phyloP scores from a whole-genome alignment of 306 rosid species.

The Cicer cuneatum region DNA sequence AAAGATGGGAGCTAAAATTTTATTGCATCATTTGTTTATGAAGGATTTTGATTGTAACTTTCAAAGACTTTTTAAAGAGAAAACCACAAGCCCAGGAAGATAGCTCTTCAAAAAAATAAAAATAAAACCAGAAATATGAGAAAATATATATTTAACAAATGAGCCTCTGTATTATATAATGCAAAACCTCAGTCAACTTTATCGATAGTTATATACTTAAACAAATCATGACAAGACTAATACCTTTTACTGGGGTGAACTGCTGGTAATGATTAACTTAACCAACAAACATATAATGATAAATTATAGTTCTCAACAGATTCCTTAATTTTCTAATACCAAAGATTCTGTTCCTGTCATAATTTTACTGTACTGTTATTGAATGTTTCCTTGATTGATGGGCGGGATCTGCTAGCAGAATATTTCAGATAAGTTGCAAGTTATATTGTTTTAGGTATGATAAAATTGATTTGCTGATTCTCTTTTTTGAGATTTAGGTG shows the following conservation, averaged over 20 bases:
- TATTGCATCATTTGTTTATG: background rate
- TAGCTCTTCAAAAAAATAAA: no score
- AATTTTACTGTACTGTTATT: slow-evolving; percentile 20
- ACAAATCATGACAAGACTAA: background rate
- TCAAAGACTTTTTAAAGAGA: slow-evolving; percentile 11
- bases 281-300: slow-evolving; percentile 12
- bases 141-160: background rate
- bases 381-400: slow-evolving; percentile 26
- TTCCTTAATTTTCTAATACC: slow-evolving; percentile 36
- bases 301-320: background rate
- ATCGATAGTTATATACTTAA: slow-evolving; percentile 9
- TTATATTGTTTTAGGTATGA: slow-evolving; percentile 27
- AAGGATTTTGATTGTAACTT: background rate
- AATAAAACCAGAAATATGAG: background rate
- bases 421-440: slow-evolving; percentile 12
- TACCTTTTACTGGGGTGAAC: slow-evolving; percentile 4
- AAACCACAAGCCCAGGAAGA: background rate
- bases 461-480: slow-evolving; percentile 25
- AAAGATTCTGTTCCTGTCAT: slow-evolving; percentile 12
- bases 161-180: slow-evolving; percentile 7
- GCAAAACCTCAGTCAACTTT: background rate
- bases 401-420: slow-evolving; percentile 14
- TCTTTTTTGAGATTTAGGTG: slow-evolving; percentile 42
- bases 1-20: background rate
- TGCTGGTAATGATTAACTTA: background rate